Base-by-base conservation (phyloP, 78 protist species). In the Chrysochromulina tobinii region DNA sequence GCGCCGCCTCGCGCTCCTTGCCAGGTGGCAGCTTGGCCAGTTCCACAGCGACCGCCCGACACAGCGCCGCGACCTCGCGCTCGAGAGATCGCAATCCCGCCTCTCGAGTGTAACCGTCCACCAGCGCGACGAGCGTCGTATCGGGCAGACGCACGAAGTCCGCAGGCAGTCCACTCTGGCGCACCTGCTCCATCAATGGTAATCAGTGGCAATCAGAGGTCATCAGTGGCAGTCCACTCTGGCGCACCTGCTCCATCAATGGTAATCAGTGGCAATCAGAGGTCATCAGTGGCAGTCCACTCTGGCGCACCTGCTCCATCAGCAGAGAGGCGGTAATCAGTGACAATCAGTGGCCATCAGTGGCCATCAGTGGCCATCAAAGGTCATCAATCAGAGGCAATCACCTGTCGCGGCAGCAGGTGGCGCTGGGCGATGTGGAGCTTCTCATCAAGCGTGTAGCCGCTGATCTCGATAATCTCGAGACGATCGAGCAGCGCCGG, bases 401-500 rank as follows among this genome's bases (percentile, higher is more conserved):
- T 5, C 50, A 0, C 25, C 72, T 61, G 89, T 53, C 58, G 59
- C 48, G 98, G 98, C 11, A 97, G 75, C 21, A 98, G 93, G 94
- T 96, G 96, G 12, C 75, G 54, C 50, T 94, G 38, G 23, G 98
- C 97, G 50, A 98, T 98, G 11, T 77, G 89, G 2, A 96, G 87
- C 91, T 98, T 97, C 72, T 97, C 98, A 0, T 97, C 95, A 73
- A 83, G 75, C 59, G 92, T n/a, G 67, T 91, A 91, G 61, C 93
- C 94, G 4, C 23, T 14, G 7, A n/a, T n/a, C 48, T 68, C 77
- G 27, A 97, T 86, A 12, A 96, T 96, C 92, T 97, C 99, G 98
- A 98, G 96, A 61, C 99, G 95, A 58, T 98, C 98, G 64, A 93
- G 88, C 27, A 98, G 92, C 0, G 98, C 98, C 1, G 90, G 94